Evolutionary conservation across 306 rosid species (phyloP).

Genomic region (Vicia sativa): DNA sequence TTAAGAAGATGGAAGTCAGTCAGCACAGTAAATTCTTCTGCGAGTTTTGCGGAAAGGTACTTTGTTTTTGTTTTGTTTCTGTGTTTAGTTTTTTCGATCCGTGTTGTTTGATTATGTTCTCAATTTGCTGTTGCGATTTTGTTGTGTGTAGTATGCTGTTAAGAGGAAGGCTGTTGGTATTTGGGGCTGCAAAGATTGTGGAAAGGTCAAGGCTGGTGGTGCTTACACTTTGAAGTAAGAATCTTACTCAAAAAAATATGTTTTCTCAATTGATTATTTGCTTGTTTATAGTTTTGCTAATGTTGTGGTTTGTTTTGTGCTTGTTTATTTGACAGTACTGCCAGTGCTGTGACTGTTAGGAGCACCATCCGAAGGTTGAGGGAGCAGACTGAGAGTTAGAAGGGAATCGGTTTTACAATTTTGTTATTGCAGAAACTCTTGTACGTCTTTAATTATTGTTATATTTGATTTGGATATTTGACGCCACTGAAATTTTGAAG

Average conservation of each 20-base stretch:
- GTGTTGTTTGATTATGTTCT: not conserved
- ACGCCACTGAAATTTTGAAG: too few relatives aligned
- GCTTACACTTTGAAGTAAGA: slow-evolving; percentile 81
- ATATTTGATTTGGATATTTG: slow-evolving; percentile 10
- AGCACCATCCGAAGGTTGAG: slow-evolving; percentile 83
- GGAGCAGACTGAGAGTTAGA: slow-evolving; percentile 78
- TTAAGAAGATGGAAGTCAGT: slow-evolving; percentile 88
- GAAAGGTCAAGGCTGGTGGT: slow-evolving; percentile 86
- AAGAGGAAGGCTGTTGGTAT: slow-evolving; percentile 84
- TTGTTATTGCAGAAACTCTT: not conserved
- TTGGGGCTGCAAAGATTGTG: slow-evolving; percentile 91
- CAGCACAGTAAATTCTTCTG: slow-evolving; percentile 83
- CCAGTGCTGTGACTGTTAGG: slow-evolving; percentile 72
- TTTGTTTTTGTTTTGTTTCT: not conserved
- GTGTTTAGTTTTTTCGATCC: too few relatives aligned
- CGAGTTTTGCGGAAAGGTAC: slow-evolving; percentile 86
- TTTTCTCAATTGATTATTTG: not conserved
- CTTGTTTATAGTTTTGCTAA: not conserved
- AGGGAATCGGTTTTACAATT: not conserved
- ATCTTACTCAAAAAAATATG: not conserved
- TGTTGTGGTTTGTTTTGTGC: slow-evolving; percentile 11
- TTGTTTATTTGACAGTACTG: slow-evolving; percentile 55
- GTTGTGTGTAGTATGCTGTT: slow-evolving; percentile 59
- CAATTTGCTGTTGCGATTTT: too few relatives aligned
- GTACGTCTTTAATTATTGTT: slow-evolving; percentile 5